phyloP scores from a whole-genome alignment of 2,329 filamentous ascomycete species.

The Penicillium sp. region DNA sequence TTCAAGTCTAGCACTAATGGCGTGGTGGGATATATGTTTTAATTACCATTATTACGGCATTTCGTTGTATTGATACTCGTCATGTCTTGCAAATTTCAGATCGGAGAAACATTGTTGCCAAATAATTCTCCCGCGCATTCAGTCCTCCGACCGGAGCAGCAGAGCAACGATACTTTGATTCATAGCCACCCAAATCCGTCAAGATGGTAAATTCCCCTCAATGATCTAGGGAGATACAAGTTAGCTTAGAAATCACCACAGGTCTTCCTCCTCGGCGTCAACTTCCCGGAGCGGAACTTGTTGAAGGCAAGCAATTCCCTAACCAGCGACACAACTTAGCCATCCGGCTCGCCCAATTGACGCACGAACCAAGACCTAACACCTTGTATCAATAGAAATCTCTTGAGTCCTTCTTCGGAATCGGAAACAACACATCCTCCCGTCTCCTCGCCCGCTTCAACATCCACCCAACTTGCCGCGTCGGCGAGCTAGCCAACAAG shows the following conservation, averaged over 20 bases:
- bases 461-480: conserved; percentile 79
- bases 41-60: conserved; percentile 5
- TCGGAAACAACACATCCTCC: conserved; percentile 69
- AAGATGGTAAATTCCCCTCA: background rate
- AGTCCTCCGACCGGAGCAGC: background rate
- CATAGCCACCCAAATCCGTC: background rate
- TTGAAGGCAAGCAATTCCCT: conserved; percentile 65
- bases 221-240: background rate
- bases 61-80: background rate
- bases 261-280: conserved; percentile 85
- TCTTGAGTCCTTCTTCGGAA: conserved; percentile 84
- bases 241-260: conserved; percentile 34
- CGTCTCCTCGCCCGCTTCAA: conserved; percentile 84
- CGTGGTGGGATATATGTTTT: background rate
- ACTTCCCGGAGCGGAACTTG: conserved; percentile 79
- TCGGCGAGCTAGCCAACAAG: conserved; percentile 72
- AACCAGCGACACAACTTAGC: background rate
- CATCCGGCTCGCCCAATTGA: background rate
- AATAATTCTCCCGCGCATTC: conserved; percentile 30
- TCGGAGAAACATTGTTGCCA: conserved; percentile 37
- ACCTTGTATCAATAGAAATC: conserved; percentile 32
- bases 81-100: background rate
- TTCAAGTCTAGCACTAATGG: background rate
- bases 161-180: background rate
- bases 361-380: conserved; percentile 10